Evolutionary conservation across 2,329 filamentous ascomycete species (phyloP), one percentile per base, ranked within the genome.

Genomic region (Pestalotiopsis sp.): DNA sequence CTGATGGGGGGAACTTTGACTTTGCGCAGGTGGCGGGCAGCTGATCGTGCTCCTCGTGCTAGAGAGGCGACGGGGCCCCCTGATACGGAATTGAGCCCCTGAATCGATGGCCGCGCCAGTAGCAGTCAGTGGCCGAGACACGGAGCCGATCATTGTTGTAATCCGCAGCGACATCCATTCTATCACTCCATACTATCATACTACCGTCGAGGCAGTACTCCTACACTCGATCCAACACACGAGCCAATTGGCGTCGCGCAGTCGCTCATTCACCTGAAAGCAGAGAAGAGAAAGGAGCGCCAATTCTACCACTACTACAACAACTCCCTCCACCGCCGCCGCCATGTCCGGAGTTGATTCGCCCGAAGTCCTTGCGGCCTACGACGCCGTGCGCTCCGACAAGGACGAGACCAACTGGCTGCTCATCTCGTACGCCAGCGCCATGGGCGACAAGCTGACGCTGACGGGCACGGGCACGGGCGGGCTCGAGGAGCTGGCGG

Each of bases 401-500:
- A 91, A 90, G 78, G 86, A 90, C 70, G 79, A 83, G 68, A 88
- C 85, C 71, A 91, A 90, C 81, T 92, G 90, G 90, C 85, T 92
- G 25, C 84, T 92, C 68, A 83, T 92, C 73, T 90, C 88, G 72
- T 87, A 91, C 80, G 84, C 86, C 12, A 80, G 82, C 2, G 80
- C 85, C 27, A 83, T 82, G 39, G 88, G 88, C 70, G 87, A 89
- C 81, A 84, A 84, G 76, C 81, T 92, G 57, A 77, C 75, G 60
- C 85, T 92, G 58, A 82, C 83, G 63, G 79, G 79, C 68, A 91
- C 88, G 36, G 91, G 90, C 67, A 84, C 79, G 2, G 90, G 90
- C 65, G 90, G 89, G 13, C 81, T 92, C 13, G 69, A 79, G 9
- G 90, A 91, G 80, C 83, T 92, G 70, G 81, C 83, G n/a, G 75